These are phyloP conservation scores for Oxytropis ochrocephala DNA, from an alignment of 306 rosid genomes.

Conservation along the genomic window DNA sequence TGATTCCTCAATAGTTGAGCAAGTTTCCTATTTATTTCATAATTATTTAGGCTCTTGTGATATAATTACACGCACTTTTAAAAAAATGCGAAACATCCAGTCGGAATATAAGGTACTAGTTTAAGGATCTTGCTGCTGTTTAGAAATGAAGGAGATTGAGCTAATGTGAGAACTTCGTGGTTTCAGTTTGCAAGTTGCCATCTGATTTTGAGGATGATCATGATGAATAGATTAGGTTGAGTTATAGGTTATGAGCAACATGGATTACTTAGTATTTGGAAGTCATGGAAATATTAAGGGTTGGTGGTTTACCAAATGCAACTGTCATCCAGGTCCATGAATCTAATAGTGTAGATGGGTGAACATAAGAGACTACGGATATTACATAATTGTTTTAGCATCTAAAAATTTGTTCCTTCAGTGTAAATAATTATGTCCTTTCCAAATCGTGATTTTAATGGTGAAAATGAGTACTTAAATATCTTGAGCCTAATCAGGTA, in stretches of 20 bases:
- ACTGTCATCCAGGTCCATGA: background rate
- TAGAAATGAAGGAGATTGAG: background rate
- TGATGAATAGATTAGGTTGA: background rate
- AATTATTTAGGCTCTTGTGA: background rate
- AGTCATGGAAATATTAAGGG: background rate
- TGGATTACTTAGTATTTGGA: background rate
- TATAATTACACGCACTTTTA: background rate
- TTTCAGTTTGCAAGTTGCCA: background rate
- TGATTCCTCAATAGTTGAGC: background rate
- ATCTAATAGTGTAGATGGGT: background rate
- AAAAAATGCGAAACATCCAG: background rate
- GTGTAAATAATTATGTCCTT: background rate
- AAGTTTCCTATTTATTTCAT: background rate
- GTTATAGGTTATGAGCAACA: background rate
- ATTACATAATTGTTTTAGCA: background rate
- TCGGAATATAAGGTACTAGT: background rate
- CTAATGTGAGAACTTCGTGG: background rate
- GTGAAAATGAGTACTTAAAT: background rate
- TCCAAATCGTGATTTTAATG: background rate
- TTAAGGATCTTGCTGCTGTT: background rate
- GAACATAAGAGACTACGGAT: background rate
- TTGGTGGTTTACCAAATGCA: background rate
- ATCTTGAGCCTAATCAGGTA: slow-evolving; percentile 50
- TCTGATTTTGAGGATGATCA: background rate
- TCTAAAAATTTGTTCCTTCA: background rate